These are phyloP conservation scores for Pascua guehoae DNA, from an alignment of 1,284 basidiomycete species.

Conservation along the genomic window DNA sequence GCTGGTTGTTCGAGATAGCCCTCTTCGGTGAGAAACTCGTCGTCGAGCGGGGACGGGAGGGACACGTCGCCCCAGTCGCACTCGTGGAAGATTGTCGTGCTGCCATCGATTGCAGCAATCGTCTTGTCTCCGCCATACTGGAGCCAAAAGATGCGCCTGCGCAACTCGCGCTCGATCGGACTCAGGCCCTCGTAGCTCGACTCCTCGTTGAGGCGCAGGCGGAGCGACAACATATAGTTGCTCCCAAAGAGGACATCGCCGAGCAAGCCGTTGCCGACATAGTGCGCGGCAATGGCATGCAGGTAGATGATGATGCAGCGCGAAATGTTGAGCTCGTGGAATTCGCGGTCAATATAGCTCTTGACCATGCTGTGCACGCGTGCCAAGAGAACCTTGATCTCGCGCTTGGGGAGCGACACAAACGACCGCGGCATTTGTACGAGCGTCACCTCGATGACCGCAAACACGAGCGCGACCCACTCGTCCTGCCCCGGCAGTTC, in stretches of 20 bases:
- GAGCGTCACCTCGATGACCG: conserved; percentile 73
- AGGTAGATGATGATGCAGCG: conserved; percentile 26
- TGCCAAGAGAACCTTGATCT: conserved; percentile 32
- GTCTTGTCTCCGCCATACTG: conserved; percentile 83
- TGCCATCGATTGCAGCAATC: conserved; percentile 69
- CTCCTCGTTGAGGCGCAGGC: conserved; percentile 76
- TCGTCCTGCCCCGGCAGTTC: conserved; percentile 64
- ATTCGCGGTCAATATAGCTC: conserved; percentile 18
- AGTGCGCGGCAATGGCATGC: conserved; percentile 9
- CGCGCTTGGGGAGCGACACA: conserved; percentile 28
- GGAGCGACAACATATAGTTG: conserved; percentile 16
- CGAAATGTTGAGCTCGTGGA: conserved; percentile 14
- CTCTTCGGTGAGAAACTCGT: conserved; percentile 63
- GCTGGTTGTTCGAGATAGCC: conserved; percentile 75
- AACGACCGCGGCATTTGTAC: conserved; percentile 52
- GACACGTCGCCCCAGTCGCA: conserved; percentile 61
- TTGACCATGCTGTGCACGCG: conserved; percentile 18
- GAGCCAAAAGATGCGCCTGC: conserved; percentile 77
- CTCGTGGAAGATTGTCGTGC: conserved; percentile 74
- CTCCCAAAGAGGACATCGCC: conserved; percentile 4
- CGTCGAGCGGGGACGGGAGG: conserved; percentile 38
- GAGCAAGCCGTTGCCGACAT: conserved; percentile 6
- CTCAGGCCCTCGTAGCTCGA: conserved; percentile 14
- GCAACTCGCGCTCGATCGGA: conserved; percentile 76
- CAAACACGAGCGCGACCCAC: conserved; percentile 81